Conservation (phyloP, 495 filamentous ascomycete genomes). For the Penicillium ucsense region DNA sequence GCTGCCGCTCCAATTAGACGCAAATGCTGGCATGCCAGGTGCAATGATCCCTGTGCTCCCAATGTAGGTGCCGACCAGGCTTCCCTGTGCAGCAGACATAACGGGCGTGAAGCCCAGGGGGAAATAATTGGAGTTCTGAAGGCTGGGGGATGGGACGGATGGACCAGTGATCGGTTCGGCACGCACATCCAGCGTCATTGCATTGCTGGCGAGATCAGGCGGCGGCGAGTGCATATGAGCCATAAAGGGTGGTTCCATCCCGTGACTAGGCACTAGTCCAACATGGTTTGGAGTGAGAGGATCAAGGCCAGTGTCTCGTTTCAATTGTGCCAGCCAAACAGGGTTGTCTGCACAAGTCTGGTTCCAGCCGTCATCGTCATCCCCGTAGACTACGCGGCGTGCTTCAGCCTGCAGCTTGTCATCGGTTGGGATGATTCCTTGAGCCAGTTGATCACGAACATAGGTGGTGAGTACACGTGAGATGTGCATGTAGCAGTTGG, state of each 20-base stretch:
- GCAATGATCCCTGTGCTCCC: conserved; percentile 28
- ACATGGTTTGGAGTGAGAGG: conserved; percentile 21
- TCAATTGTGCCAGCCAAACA: conserved; percentile 55
- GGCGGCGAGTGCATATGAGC: conserved; percentile 19
- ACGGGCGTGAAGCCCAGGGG: conserved; percentile 28
- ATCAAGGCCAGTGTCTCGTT: conserved; percentile 50
- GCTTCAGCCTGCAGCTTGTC: conserved; percentile 52
- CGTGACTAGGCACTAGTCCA: conserved; percentile 27
- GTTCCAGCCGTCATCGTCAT: conserved; percentile 62
- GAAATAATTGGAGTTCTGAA: conserved; percentile 29
- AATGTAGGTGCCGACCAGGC: conserved; percentile 31
- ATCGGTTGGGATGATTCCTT: conserved; percentile 49
- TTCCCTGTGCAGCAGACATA: conserved; percentile 27
- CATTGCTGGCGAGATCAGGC: conserved; percentile 24
- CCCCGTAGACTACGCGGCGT: conserved; percentile 54
- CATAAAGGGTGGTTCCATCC: conserved; percentile 35
- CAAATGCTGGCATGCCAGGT: conserved; percentile 20
- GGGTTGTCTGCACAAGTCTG: conserved; percentile 62
- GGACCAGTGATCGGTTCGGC: conserved; percentile 19
- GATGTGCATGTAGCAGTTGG: conserved; percentile 42
- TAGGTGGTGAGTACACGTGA: conserved; percentile 49
- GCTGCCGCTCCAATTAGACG: conserved; percentile 33
- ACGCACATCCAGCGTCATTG: conserved; percentile 16
- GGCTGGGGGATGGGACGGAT: conserved; percentile 21
- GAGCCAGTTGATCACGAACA: conserved; percentile 35